A percentile compares a stretch with the other conserved stretches of the same genome.
Evolutionary conservation across 1,139 yeast genomes (phyloP).

Genomic region (Geotrichum cucujoidarum): DNA sequence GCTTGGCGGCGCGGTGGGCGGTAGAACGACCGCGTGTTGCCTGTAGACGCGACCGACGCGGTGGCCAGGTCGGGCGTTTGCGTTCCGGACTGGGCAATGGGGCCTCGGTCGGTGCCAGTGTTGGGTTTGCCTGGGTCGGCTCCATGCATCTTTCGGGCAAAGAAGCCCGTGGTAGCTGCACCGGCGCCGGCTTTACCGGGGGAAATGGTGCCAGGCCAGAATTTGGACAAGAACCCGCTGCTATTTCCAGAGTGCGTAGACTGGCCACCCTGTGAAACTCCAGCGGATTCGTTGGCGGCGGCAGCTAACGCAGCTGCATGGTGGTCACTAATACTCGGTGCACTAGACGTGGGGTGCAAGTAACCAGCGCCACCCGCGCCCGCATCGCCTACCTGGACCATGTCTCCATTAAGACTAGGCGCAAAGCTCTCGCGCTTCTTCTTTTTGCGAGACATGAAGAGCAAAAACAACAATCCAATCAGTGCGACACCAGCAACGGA

Average conservation of each 20-base stretch:
- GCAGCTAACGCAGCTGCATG: slow-evolving; percentile 16
- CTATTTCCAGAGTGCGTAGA: not conserved
- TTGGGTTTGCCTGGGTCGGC: slow-evolving; percentile 9
- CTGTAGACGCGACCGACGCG: not conserved
- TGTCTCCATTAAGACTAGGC: too few species aligned
- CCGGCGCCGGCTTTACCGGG: not conserved
- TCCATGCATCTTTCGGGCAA: not conserved
- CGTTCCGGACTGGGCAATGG: not conserved
- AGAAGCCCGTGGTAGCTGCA: slow-evolving; percentile 6
- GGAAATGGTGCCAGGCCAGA: not conserved
- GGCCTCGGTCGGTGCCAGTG: not conserved
- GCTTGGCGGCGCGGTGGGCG: slow-evolving; percentile 9
- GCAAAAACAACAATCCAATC: slow-evolving; percentile 26
- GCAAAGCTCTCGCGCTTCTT: slow-evolving; percentile 5
- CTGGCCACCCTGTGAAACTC: not conserved
- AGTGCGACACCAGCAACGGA: slow-evolving; percentile 39
- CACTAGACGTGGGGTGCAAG: slow-evolving; percentile 9
- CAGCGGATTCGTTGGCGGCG: not conserved
- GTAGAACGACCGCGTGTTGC: slow-evolving; percentile 10
- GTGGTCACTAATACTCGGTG: slow-evolving; percentile 16
- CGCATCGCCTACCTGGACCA: not conserved
- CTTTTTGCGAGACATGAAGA: slow-evolving; percentile 20
- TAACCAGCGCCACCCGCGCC: not conserved
- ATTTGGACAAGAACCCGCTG: slow-evolving; percentile 4
- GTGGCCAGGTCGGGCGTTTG: not conserved